Conservation (phyloP, 257 asterid genomes). For the Nicotiana attenuata region DNA sequence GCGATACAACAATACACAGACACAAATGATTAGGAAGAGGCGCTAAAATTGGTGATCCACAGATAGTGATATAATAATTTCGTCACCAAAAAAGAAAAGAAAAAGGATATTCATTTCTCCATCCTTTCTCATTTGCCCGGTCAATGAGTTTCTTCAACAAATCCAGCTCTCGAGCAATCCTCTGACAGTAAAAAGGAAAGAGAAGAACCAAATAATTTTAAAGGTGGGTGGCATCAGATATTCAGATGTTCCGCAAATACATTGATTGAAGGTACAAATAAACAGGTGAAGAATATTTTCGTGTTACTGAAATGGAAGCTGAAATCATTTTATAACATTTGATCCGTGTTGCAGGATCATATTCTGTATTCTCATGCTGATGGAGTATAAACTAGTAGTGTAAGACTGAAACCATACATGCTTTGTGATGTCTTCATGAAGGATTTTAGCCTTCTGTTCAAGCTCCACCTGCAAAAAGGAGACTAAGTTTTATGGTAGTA, state of each 20-base stretch:
- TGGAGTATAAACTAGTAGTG: background rate
- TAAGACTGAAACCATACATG: slow-evolving; percentile 41
- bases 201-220: slow-evolving; percentile 8
- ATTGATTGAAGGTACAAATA: background rate
- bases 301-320: background rate
- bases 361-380: background rate
- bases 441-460: slow-evolving; percentile 58
- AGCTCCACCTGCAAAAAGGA: slow-evolving; percentile 52
- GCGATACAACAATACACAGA: background rate
- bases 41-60: background rate
- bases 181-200: slow-evolving; percentile 33
- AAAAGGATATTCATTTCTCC: slow-evolving; percentile 85
- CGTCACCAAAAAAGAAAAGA: background rate
- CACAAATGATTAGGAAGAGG: background rate
- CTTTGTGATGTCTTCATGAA: slow-evolving; percentile 68
- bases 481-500: too few relatives aligned
- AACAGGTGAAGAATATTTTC: background rate
- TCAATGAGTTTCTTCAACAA: slow-evolving; percentile 40
- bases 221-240: background rate
- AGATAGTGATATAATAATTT: background rate
- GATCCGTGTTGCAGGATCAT: background rate
- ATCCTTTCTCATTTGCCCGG: slow-evolving; percentile 78
- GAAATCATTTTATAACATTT: slow-evolving; percentile 2
- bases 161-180: slow-evolving; percentile 61
- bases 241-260: background rate